A percentile compares a stretch with the other conserved stretches of the same genome.
phyloP scores from a whole-genome alignment of 768 basidiomycete species.

The Russula abietina region DNA sequence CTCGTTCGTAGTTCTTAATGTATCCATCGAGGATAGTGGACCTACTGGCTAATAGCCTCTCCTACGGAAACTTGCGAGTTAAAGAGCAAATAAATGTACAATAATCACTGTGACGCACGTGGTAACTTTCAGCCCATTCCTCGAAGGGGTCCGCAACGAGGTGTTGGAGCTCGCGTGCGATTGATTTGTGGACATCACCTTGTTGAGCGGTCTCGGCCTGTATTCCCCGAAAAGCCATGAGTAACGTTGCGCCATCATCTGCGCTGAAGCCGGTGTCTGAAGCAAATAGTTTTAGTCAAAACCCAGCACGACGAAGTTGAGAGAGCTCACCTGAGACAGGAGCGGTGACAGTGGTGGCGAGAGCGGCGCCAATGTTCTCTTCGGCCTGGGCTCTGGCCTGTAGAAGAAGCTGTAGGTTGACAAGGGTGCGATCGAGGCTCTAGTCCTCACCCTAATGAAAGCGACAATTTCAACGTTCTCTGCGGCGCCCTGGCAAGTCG shows the following conservation, averaged over 20 bases:
- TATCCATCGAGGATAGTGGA: slow-evolving; percentile 26
- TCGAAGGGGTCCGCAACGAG: slow-evolving; percentile 78
- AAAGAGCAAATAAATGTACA: background rate
- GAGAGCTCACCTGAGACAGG: slow-evolving; percentile 42
- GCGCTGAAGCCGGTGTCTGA: slow-evolving; percentile 59
- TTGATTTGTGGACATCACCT: slow-evolving; percentile 64
- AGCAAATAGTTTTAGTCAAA: background rate
- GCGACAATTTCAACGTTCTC: slow-evolving; percentile 81
- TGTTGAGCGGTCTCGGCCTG: slow-evolving; percentile 66
- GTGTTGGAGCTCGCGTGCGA: slow-evolving; percentile 69
- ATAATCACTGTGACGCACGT: slow-evolving; percentile 38
- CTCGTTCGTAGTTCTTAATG: slow-evolving; percentile 61
- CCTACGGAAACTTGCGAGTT: background rate
- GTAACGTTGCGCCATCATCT: slow-evolving; percentile 82
- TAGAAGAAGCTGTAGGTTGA: slow-evolving; percentile 6
- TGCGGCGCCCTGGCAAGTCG: slow-evolving; percentile 52
- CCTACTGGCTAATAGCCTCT: slow-evolving; percentile 17
- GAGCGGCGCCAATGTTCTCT: slow-evolving; percentile 51
- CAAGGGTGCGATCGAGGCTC: slow-evolving; percentile 31
- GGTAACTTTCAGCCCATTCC: slow-evolving; percentile 71
- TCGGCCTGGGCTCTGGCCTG: slow-evolving; percentile 74
- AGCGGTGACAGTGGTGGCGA: slow-evolving; percentile 44
- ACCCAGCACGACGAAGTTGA: slow-evolving; percentile 13
- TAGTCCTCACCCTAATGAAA: slow-evolving; percentile 66
- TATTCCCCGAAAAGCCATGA: slow-evolving; percentile 73